These are phyloP conservation scores for Scedosporium aurantiacum DNA, from an alignment of 2,329 filamentous ascomycete genomes.

Conservation along the genomic window DNA sequence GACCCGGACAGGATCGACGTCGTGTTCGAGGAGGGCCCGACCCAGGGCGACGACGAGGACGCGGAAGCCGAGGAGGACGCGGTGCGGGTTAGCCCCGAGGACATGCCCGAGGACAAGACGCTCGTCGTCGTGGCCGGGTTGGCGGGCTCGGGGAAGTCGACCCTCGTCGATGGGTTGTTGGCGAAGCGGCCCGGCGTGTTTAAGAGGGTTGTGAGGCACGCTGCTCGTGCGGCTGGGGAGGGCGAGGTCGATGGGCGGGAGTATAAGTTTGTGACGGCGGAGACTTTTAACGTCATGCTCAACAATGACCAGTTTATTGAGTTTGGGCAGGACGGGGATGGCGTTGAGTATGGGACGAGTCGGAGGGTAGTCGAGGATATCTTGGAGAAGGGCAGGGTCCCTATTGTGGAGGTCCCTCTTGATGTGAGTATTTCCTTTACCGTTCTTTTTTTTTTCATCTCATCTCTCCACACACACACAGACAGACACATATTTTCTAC, in stretches of 20 bases:
- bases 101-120: constrained; percentile 35
- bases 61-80: constrained; percentile 23
- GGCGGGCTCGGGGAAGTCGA: constrained; percentile 49
- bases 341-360: constrained; percentile 44
- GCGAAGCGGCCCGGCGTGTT: constrained; percentile 56
- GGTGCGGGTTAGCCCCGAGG: constrained; percentile 13
- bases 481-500: no score
- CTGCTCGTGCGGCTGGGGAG: constrained; percentile 36
- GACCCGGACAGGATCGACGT: constrained; percentile 59
- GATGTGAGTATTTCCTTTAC: constrained; percentile 30
- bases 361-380: constrained; percentile 40
- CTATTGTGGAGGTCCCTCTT: constrained; percentile 40
- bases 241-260: constrained; percentile 37
- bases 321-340: constrained; percentile 34
- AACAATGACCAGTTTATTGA: constrained; percentile 51
- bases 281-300: constrained; percentile 45
- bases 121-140: constrained; percentile 60
- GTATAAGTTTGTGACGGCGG: constrained; percentile 45
- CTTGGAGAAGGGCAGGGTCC: constrained; percentile 45
- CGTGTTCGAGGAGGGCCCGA: constrained; percentile 37
- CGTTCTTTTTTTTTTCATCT: background rate
- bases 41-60: constrained; percentile 21
- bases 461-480: background rate
- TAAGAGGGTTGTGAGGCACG: constrained; percentile 43
- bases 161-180: constrained; percentile 51